Conservation (phyloP, 257 asterid species). For the Linaria vulgaris region DNA sequence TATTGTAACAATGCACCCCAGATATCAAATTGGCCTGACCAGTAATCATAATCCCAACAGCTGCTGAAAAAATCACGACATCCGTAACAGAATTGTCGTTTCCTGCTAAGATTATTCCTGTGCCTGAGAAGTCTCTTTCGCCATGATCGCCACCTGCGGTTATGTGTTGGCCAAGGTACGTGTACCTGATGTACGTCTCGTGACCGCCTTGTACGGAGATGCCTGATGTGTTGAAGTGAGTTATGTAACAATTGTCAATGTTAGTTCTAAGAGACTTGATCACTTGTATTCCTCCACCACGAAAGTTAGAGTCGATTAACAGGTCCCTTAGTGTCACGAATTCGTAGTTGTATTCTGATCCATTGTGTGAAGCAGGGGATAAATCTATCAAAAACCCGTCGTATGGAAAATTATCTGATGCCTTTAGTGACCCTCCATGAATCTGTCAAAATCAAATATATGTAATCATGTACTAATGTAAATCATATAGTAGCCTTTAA, state of each 20-base stretch:
- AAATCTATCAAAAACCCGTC: slow-evolving; percentile 65
- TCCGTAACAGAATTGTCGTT: slow-evolving; percentile 76
- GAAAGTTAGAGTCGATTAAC: slow-evolving; percentile 55
- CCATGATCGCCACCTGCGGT: slow-evolving; percentile 77
- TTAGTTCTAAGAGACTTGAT: slow-evolving; percentile 62
- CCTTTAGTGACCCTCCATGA: slow-evolving; percentile 82
- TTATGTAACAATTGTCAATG: slow-evolving; percentile 79
- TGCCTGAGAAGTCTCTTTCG: slow-evolving; percentile 63
- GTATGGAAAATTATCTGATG: slow-evolving; percentile 61
- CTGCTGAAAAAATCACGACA: slow-evolving; percentile 82
- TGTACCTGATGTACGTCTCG: slow-evolving; percentile 71
- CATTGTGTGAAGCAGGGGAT: slow-evolving; percentile 40
- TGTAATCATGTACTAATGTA: neutral
- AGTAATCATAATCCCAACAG: slow-evolving; percentile 53
- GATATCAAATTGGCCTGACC: slow-evolving; percentile 75
- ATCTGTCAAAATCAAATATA: slow-evolving; percentile 42
- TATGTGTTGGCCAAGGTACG: slow-evolving; percentile 78
- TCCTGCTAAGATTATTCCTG: slow-evolving; percentile 58
- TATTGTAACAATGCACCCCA: slow-evolving; percentile 89
- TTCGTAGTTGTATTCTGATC: slow-evolving; percentile 52
- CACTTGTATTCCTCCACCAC: slow-evolving; percentile 81
- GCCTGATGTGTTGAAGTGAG: slow-evolving; percentile 72
- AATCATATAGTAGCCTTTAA: neutral
- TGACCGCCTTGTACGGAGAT: slow-evolving; percentile 67
- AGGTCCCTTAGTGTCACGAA: slow-evolving; percentile 71